A percentile compares a stretch with the other conserved stretches of the same genome.
Evolutionary conservation across 208 protist genomes (phyloP).

Genomic region (Strigomonas culicis): DNA sequence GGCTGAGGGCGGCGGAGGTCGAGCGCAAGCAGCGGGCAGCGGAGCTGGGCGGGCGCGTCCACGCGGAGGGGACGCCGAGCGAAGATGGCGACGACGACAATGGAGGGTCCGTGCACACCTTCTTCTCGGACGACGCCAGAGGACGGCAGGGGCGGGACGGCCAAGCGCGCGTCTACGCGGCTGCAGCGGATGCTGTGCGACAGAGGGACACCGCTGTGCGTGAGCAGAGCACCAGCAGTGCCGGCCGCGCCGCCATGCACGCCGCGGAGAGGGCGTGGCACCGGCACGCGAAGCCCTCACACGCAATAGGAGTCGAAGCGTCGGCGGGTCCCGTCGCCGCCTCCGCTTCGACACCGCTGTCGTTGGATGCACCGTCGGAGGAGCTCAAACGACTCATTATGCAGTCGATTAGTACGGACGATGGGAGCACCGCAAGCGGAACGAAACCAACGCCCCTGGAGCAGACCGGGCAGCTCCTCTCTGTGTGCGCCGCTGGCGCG

Average conservation of each 20-base stretch:
- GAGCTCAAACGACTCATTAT: conserved; percentile 8
- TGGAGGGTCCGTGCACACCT: no score
- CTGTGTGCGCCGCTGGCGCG: no score
- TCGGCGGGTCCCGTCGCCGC: no score
- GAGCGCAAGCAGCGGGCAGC: no score
- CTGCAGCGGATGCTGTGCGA: conserved; percentile 13
- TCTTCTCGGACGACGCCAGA: no score
- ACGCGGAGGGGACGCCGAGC: no score
- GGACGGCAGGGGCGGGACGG: not conserved
- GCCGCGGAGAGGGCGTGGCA: not conserved
- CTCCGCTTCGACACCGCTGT: no score
- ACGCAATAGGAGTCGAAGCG: no score
- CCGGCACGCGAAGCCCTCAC: not conserved
- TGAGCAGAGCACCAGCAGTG: not conserved
- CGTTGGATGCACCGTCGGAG: conserved; percentile 12
- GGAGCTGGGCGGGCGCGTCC: no score
- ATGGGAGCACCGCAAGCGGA: not conserved
- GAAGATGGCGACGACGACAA: no score
- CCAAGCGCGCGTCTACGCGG: not conserved
- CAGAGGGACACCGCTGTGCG: conserved; percentile 2
- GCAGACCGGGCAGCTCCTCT: not conserved
- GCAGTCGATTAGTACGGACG: conserved; percentile 2
- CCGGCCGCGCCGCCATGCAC: not conserved
- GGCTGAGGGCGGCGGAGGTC: no score
- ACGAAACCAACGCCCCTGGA: not conserved